A percentile compares a stretch with the other conserved stretches of the same genome.
Conservation (phyloP, 768 basidiomycete genomes). For the Agrocybe chaxingu region DNA sequence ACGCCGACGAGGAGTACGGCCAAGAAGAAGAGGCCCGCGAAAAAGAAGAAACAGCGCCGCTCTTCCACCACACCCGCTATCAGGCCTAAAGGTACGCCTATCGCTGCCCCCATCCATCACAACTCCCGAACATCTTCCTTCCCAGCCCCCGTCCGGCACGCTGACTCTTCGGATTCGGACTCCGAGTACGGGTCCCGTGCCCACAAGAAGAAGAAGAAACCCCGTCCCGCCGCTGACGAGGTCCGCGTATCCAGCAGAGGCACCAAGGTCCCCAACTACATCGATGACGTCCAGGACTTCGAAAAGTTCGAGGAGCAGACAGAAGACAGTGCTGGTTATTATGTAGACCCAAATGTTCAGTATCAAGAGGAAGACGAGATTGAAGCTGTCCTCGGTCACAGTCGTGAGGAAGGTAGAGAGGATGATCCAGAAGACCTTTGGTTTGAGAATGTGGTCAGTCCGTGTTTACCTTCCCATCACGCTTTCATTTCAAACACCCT, state of each 20-base stretch:
- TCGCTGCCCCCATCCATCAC: constrained; percentile 9
- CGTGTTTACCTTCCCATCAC: constrained; percentile 7
- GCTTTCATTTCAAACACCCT: constrained; percentile 14
- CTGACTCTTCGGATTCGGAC: constrained; percentile 72
- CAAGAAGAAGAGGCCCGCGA: constrained; percentile 57
- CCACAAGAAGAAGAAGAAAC: constrained; percentile 79
- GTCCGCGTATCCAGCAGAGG: constrained; percentile 76
- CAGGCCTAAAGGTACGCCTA: constrained; percentile 56
- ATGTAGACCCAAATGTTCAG: constrained; percentile 47
- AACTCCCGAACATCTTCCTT: constrained; percentile 15
- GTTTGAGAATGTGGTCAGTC: constrained; percentile 79
- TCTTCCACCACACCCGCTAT: constrained; percentile 40
- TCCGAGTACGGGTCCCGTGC: constrained; percentile 85
- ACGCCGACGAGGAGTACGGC: constrained; percentile 73
- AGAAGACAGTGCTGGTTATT: constrained; percentile 52
- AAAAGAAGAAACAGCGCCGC: constrained; percentile 58
- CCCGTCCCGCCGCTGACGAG: constrained; percentile 58
- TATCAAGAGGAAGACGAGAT: constrained; percentile 83
- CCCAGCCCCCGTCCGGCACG: constrained; percentile 48
- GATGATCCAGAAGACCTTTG: constrained; percentile 79
- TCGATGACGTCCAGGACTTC: constrained; percentile 78
- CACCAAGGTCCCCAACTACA: constrained; percentile 79
- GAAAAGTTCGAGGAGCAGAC: constrained; percentile 70
- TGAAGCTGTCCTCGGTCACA: constrained; percentile 85
- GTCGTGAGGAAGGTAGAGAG: constrained; percentile 78